These are phyloP conservation scores for Bryoglossum gracile DNA, from an alignment of 495 filamentous ascomycete species.

Conservation along the genomic window DNA sequence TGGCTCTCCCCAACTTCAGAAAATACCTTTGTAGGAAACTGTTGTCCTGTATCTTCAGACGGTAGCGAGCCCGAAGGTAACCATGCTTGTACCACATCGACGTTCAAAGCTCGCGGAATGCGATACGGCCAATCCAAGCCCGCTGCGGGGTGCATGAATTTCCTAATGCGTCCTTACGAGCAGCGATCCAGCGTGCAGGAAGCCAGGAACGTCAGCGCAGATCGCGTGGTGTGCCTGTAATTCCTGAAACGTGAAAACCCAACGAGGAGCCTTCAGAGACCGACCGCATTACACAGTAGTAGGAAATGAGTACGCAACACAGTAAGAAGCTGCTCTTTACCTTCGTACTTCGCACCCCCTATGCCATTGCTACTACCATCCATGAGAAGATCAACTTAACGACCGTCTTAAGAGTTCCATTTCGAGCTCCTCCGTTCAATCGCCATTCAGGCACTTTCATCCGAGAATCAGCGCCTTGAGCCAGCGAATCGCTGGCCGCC, in stretches of 20 bases:
- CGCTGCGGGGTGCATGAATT: conserved; percentile 2
- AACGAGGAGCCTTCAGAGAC: conserved; percentile 12
- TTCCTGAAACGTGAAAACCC: conserved; percentile 19
- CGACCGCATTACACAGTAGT: too few relatives aligned
- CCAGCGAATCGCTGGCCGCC: conserved; percentile 15
- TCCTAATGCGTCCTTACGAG: conserved; percentile 21
- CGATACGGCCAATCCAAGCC: too few relatives aligned
- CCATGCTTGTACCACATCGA: too few relatives aligned
- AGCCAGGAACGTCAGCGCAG: conserved; percentile 11
- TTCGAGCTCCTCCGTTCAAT: conserved; percentile 10
- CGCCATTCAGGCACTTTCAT: conserved; percentile 15
- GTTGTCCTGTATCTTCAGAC: too few relatives aligned
- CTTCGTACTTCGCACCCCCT: background rate
- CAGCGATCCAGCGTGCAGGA: conserved; percentile 10
- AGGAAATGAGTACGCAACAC: too few relatives aligned
- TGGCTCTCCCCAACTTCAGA: too few relatives aligned
- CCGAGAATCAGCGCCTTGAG: conserved; percentile 13
- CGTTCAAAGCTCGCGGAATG: too few relatives aligned
- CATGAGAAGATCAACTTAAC: conserved; percentile 4
- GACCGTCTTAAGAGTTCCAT: conserved; percentile 9
- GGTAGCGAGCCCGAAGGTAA: too few relatives aligned
- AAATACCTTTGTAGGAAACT: too few relatives aligned
- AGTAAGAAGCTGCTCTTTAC: too few relatives aligned
- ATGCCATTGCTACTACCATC: background rate
- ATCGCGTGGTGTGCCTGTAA: conserved; percentile 15